phyloP scores from a whole-genome alignment of 352 stramenopile genomes.

The Phytopythium vexans region DNA sequence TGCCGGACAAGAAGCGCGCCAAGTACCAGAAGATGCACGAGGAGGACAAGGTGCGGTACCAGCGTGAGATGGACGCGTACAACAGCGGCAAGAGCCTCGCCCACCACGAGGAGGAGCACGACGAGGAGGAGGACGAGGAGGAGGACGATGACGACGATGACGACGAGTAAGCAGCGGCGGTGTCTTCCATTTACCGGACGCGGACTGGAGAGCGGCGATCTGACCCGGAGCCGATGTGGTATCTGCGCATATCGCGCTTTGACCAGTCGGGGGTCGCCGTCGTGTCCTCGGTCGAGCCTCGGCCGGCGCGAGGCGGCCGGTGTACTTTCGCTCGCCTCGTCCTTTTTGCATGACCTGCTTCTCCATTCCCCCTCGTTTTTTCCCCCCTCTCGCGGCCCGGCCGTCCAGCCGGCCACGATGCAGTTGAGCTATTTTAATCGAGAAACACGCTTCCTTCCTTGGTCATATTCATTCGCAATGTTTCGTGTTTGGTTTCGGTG shows the following conservation, averaged over 20 bases:
- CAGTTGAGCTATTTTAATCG: conserved; percentile 8
- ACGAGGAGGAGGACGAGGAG: conserved; percentile 71
- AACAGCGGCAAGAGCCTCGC: conserved; percentile 52
- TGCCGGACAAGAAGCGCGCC: conserved; percentile 91
- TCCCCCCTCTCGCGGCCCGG: not conserved
- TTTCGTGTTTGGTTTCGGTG: not conserved
- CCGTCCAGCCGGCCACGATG: not conserved
- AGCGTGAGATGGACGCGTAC: conserved; percentile 90
- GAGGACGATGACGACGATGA: conserved; percentile 62
- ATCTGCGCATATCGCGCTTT: too few relatives aligned
- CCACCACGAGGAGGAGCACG: conserved; percentile 33
- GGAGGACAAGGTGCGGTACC: conserved; percentile 86
- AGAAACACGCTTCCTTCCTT: too few relatives aligned
- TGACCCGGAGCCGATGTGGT: too few relatives aligned
- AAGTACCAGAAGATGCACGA: conserved; percentile 89
- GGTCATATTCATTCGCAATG: not conserved
- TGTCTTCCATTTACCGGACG: not conserved
- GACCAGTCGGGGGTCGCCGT: not conserved
- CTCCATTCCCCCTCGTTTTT: not conserved
- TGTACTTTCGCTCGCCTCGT: not conserved
- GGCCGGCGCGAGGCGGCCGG: conserved; percentile 7
- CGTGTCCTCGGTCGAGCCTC: conserved; percentile 20
- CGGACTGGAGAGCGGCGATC: too few relatives aligned
- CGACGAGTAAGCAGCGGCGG: conserved; percentile 43
- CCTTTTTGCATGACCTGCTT: conserved; percentile 3